Evolutionary conservation across 208 protist genomes (phyloP), one percentile per base, ranked within the genome.

Genomic region (Acanthamoeba royreba): DNA sequence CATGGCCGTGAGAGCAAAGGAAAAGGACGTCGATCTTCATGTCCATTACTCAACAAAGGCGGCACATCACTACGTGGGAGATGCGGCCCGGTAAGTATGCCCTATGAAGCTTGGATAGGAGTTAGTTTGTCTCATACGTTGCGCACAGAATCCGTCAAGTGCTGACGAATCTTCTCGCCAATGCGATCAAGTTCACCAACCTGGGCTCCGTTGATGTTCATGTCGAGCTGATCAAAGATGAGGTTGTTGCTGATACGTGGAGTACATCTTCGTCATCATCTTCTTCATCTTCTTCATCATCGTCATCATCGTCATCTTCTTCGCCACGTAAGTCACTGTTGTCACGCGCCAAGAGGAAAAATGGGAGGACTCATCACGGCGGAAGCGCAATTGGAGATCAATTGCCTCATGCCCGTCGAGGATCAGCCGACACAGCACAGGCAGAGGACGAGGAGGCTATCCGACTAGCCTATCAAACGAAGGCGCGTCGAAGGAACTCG

Each of bases 181-280:
- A 96, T 55, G 94, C 95, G 4, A 92, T 96, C 55, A 96, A 96
- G 81, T 96, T 96, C 31, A 96, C 95, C 38, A 43, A 87, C 17
- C n/a, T 45, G 4, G 95, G 95, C 46, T 74, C 79, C 15, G 53
- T 72, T 4, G 72, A 93, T 1, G 58, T 94, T 13, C 74, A 85
- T 31, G 74, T 85, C n/a, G 74, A 85, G n/a, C 7, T 85, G 43
- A 45, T 85, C 31, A 85, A 45, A 9, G 74, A 85, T 40, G 43
- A 79, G 38, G 66, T 40, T 17, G 66, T 28, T 5, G 38, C 74
- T 3, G 31, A 40, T 45, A 22, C 74, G 13, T 42, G 43, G 17
- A 19, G 19, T 15, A 22, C 69, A 7, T 22, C 69, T 5, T 79
- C 66, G 22, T 45, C 31, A 11, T 2, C 69, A 42, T 5, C 31